Evolutionary conservation across 495 filamentous ascomycete species (phyloP), one percentile per base, ranked within the genome.

Genomic region (Xylaria castorea): DNA sequence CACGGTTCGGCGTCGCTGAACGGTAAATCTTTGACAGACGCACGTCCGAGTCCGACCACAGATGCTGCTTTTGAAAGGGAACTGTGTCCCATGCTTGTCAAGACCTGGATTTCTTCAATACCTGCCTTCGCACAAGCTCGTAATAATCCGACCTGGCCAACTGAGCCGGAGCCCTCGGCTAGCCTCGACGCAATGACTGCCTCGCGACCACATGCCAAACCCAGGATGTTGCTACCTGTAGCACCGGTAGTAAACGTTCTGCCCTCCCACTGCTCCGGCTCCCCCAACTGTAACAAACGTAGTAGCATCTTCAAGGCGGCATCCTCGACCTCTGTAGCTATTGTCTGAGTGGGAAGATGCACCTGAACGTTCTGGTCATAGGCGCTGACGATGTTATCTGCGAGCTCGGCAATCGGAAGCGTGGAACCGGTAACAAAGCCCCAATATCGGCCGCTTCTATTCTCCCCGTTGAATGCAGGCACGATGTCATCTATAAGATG

Each of bases 181-280:
- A 84, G 38, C 46, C 84, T 77, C 9, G 81, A 79, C 48, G 83
- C 77, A 25, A 97, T 72, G 7, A 92, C 84, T 40, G 82, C 87
- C 78, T 97, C 93, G 30, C 94, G 84, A 9, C 88, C 94, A 76
- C 90, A 94, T 6, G 92, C 92, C 25, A 97, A 80, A 0, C 94
- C 94, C 1, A 97, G 80, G 44, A 97, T 86, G 80, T 97, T 98
- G 71, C 91, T 92, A 5, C 87, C 93, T 2, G 95, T 98, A 1
- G 93, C 95, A 1, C 95, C 95, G 0, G 95, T 98, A 1, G 94
- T 97, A 75, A 98, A 96, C 0, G 90, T 94, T 25, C 89, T 86
- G 18, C 89, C 90, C 1, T 77, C 73, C 86, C 87, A 93, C 11
- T 65, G 66, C 5, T 78, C 71, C 2, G 66, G 68, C 0, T 78